A percentile compares a stretch with the other conserved stretches of the same genome.
phyloP scores from a whole-genome alignment of 176 grass and related monocot genomes.

The Juncus inflexus region DNA sequence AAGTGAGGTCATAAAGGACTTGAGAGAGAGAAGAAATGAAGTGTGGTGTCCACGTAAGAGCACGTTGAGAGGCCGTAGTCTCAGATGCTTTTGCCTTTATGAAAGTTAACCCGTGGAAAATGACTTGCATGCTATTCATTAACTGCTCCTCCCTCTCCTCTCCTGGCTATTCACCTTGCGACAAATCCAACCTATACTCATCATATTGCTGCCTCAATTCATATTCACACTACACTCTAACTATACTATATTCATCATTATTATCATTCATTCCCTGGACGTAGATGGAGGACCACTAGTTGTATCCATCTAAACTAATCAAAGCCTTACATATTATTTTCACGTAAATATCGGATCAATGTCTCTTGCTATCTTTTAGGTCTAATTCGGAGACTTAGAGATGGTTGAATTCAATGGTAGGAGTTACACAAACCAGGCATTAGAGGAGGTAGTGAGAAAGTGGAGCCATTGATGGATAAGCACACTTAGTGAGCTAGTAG shows the following conservation, averaged over 20 bases:
- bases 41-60: constrained; percentile 23
- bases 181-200: constrained; percentile 1
- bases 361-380: constrained; percentile 7
- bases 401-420: not conserved
- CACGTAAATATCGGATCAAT: constrained; percentile 19
- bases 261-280: too few relatives aligned
- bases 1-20: constrained; percentile 3
- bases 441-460: constrained; percentile 15
- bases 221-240: too few relatives aligned
- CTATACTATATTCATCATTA: too few relatives aligned
- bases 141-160: not conserved
- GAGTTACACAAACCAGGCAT: constrained; percentile 16
- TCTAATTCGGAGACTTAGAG: not conserved
- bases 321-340: not conserved
- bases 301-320: not conserved
- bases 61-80: constrained; percentile 29
- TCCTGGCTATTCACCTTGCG: not conserved
- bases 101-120: constrained; percentile 13
- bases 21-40: constrained; percentile 15
- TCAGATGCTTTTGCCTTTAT: constrained; percentile 32
- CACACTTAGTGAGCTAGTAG: constrained; percentile 4
- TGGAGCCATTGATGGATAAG: constrained; percentile 28
- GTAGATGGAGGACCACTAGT: constrained; percentile 3
- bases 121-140: constrained; percentile 22
- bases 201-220: too few relatives aligned